phyloP scores from a whole-genome alignment of 495 filamentous ascomycete species.

The Penicillium malachiteum region DNA sequence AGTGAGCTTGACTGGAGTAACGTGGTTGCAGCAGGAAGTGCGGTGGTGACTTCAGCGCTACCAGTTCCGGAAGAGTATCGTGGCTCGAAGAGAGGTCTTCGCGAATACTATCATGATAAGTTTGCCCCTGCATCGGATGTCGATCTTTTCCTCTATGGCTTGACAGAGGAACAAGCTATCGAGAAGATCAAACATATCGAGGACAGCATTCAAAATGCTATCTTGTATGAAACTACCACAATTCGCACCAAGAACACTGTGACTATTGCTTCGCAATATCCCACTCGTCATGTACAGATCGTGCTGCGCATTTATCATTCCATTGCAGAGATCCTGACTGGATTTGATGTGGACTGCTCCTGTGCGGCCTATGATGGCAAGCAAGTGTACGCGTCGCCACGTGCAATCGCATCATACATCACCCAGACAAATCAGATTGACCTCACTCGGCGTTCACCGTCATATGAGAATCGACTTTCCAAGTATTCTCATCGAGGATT shows the following conservation, averaged over 20 bases:
- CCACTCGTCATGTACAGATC: conserved; percentile 77
- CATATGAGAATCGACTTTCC: conserved; percentile 83
- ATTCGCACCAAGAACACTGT: conserved; percentile 80
- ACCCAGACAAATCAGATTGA: conserved; percentile 80
- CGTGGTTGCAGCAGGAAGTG: conserved; percentile 72
- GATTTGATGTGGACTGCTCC: conserved; percentile 83
- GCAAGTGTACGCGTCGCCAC: conserved; percentile 70
- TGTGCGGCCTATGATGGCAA: conserved; percentile 76
- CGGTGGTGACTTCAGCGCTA: conserved; percentile 70
- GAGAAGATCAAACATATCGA: conserved; percentile 84
- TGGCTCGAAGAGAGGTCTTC: conserved; percentile 58
- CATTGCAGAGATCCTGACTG: conserved; percentile 75
- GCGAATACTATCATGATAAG: conserved; percentile 75
- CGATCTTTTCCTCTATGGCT: conserved; percentile 78
- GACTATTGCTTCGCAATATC: conserved; percentile 80
- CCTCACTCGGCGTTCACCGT: conserved; percentile 73
- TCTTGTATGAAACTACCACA: conserved; percentile 73
- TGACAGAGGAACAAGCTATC: conserved; percentile 68
- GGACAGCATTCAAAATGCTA: conserved; percentile 61
- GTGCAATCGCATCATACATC: conserved; percentile 70
- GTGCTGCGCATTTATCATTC: conserved; percentile 82
- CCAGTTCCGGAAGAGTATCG: conserved; percentile 66
- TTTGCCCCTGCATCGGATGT: conserved; percentile 81
- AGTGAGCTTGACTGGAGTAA: conserved; percentile 74
- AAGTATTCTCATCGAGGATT: conserved; percentile 85